Conservation (phyloP, 2,329 filamentous ascomycete species). For the Aureobasidium sp. region DNA sequence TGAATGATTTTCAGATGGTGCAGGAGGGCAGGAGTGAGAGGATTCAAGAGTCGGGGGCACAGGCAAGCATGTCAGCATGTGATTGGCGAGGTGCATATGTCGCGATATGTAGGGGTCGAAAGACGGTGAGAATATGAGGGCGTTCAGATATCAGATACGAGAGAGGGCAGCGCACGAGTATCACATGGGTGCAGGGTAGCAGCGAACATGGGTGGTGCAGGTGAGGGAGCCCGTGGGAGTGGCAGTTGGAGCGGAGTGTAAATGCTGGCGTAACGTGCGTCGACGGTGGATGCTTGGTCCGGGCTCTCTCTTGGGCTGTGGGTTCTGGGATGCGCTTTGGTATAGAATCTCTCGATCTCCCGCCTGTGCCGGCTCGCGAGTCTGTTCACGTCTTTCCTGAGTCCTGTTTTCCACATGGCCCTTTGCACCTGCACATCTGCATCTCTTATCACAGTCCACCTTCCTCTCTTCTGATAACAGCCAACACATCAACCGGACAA, state of each 20-base stretch:
- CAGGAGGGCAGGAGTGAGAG: background rate
- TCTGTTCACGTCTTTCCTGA: background rate
- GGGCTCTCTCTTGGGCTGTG: background rate
- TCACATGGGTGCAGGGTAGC: background rate
- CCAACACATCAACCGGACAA: background rate
- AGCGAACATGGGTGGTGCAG: background rate
- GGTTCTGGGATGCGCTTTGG: background rate
- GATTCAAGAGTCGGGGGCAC: background rate
- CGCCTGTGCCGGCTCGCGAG: background rate
- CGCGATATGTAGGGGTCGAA: background rate
- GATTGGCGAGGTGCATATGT: slow-evolving; percentile 6
- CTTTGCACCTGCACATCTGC: background rate
- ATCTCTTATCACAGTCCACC: background rate
- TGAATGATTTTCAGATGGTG: slow-evolving; percentile 9
- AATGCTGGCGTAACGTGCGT: background rate
- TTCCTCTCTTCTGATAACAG: background rate
- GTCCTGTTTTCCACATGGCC: background rate
- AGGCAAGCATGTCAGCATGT: slow-evolving; percentile 2
- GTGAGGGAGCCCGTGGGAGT: background rate
- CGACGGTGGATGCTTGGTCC: too few species aligned
- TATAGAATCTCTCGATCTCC: slow-evolving; percentile 7
- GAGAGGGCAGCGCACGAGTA: background rate
- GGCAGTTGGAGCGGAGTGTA: background rate
- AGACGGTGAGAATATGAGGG: background rate
- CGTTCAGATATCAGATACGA: background rate